A percentile compares a stretch with the other conserved stretches of the same genome.
Conservation (phyloP, 176 grass and related monocot species). For the Rhipidocladum racemiflorum region DNA sequence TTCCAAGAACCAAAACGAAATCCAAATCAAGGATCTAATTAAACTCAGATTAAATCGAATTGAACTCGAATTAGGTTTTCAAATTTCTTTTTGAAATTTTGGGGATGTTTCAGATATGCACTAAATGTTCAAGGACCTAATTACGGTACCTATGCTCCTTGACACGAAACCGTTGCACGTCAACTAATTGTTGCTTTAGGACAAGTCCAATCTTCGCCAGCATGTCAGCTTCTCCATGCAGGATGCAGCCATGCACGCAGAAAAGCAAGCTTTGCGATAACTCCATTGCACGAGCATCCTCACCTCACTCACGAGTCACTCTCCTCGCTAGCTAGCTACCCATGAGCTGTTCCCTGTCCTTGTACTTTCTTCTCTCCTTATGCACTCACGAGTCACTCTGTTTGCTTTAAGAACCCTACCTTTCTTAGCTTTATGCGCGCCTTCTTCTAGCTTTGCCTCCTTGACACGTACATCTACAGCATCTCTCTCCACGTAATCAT, state of each 20-base stretch:
- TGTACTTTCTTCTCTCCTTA: not conserved
- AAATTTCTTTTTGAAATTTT: too few species aligned
- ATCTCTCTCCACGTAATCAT: not conserved
- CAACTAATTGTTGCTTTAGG: not conserved
- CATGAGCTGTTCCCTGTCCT: slow-evolving; percentile 34
- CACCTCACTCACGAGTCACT: too few species aligned
- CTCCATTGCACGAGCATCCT: slow-evolving; percentile 57
- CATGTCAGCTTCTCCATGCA: not conserved
- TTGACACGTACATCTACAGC: not conserved
- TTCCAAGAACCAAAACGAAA: too few species aligned
- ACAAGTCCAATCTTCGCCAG: not conserved
- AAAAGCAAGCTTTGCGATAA: slow-evolving; percentile 33
- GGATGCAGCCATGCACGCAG: not conserved
- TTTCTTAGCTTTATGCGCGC: not conserved
- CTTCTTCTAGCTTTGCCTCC: not conserved
- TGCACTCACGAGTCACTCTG: slow-evolving; percentile 27
- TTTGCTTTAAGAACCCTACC: slow-evolving; percentile 34
- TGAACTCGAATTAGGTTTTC: too few species aligned
- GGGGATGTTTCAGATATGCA: too few species aligned
- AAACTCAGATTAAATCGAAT: too few species aligned
- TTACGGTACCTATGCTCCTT: not conserved
- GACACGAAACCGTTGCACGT: not conserved
- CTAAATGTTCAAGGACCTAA: not conserved
- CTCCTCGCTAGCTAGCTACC: slow-evolving; percentile 27
- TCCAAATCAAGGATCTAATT: too few species aligned